A percentile compares a stretch with the other conserved stretches of the same genome.
Evolutionary conservation across 306 rosid genomes (phyloP).

Genomic region (Cicer cuneatum): DNA sequence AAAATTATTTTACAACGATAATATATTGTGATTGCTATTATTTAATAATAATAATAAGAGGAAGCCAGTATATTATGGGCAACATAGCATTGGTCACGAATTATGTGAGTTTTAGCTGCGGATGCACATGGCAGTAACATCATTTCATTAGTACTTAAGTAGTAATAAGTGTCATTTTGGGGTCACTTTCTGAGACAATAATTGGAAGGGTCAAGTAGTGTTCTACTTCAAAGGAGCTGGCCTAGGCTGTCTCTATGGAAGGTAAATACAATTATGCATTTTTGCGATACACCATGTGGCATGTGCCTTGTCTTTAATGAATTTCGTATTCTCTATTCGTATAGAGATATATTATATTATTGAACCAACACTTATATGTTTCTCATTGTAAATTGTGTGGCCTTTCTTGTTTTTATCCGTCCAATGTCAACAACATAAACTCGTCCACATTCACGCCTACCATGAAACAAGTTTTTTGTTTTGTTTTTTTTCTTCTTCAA

Average conservation of each 20-base stretch:
- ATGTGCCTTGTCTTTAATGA: slow-evolving; percentile 33
- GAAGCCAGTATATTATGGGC: no score
- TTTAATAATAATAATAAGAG: no score
- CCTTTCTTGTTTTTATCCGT: slow-evolving; percentile 15
- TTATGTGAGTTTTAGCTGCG: not conserved
- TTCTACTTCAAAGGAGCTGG: slow-evolving; percentile 39
- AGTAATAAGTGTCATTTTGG: slow-evolving; percentile 4
- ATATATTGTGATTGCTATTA: no score
- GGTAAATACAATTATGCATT: not conserved
- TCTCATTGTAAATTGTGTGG: slow-evolving; percentile 8
- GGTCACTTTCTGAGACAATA: slow-evolving; percentile 23
- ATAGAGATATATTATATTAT: not conserved
- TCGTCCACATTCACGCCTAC: not conserved
- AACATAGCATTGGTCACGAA: no score
- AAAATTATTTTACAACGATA: no score
- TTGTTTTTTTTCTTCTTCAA: no score
- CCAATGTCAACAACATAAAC: not conserved
- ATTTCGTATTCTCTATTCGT: slow-evolving; percentile 2
- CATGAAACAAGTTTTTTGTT: not conserved
- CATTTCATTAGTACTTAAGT: not conserved
- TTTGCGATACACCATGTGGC: slow-evolving; percentile 22
- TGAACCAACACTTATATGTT: slow-evolving; percentile 12
- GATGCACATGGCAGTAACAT: slow-evolving; percentile 1
- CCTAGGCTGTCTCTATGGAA: slow-evolving; percentile 17
- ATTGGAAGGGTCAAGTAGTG: slow-evolving; percentile 6